Evolutionary conservation across 441 rosid species (phyloP).

Genomic region (Corymbia calophylla): DNA sequence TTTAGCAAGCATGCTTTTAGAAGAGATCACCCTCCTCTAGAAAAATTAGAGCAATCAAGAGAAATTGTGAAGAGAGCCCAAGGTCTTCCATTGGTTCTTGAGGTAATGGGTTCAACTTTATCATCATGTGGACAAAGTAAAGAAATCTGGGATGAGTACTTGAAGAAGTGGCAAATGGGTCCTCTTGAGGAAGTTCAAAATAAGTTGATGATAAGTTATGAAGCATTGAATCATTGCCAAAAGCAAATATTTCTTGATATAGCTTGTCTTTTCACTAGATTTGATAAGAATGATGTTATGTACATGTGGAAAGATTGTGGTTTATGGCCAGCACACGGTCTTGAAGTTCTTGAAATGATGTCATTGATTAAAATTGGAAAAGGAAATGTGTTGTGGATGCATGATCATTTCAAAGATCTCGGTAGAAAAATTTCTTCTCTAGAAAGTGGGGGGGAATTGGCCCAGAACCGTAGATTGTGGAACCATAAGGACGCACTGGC

Average conservation of each 20-base stretch:
- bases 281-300: not conserved
- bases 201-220: not conserved
- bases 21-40: not conserved
- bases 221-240: fast-evolving
- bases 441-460: not conserved
- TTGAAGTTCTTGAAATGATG: not conserved
- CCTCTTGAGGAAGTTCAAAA: not conserved
- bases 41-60: not conserved
- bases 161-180: not conserved
- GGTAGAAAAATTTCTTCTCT: not conserved
- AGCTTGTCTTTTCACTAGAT: not conserved
- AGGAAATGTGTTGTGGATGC: not conserved
- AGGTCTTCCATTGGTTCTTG: not conserved
- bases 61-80: not conserved
- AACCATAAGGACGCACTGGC: fast-evolving
- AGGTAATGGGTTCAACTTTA: not conserved
- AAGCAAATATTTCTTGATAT: not conserved
- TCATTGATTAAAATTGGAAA: not conserved
- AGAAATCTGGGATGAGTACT: not conserved
- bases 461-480: not conserved
- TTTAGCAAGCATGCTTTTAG: not conserved
- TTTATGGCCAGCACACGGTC: fast-evolving
- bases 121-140: not conserved
- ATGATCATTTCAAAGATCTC: not conserved
- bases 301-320: not conserved